Evolutionary conservation across 805 yeast genomes (phyloP).

Genomic region (Kodamaea lidongshanica): DNA sequence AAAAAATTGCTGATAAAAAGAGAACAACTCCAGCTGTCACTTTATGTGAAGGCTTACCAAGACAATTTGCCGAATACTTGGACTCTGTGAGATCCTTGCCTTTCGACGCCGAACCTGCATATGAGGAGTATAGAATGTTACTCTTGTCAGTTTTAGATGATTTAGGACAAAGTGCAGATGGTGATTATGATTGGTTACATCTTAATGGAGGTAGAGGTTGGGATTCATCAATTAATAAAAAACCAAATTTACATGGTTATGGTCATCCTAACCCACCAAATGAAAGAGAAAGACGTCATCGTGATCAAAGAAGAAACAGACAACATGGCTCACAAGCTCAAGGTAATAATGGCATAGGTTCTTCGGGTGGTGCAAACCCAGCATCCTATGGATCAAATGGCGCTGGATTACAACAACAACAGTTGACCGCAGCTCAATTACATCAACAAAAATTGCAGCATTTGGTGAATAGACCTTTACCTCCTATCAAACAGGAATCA

Average conservation of each 20-base stretch:
- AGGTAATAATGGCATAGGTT: slow-evolving; percentile 13
- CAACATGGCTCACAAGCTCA: slow-evolving; percentile 20
- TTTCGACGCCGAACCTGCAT: slow-evolving; percentile 78
- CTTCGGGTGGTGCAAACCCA: slow-evolving; percentile 6
- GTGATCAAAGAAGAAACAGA: slow-evolving; percentile 41
- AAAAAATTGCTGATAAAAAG: slow-evolving; percentile 77
- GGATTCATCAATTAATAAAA: slow-evolving; percentile 69
- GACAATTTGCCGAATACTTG: slow-evolving; percentile 69
- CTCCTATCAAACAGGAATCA: slow-evolving; percentile 41
- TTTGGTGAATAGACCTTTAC: slow-evolving; percentile 43
- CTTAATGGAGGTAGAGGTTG: slow-evolving; percentile 76
- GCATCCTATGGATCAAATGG: slow-evolving; percentile 6
- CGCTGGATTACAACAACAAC: slow-evolving; percentile 23
- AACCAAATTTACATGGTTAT: slow-evolving; percentile 77
- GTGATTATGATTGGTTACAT: slow-evolving; percentile 75
- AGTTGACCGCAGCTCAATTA: slow-evolving; percentile 40
- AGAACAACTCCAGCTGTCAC: slow-evolving; percentile 61
- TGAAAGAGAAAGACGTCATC: slow-evolving; percentile 41
- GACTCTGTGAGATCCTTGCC: slow-evolving; percentile 60
- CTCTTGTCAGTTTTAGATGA: slow-evolving; percentile 55
- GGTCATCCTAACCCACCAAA: slow-evolving; percentile 63
- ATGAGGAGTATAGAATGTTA: slow-evolving; percentile 56
- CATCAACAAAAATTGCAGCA: slow-evolving; percentile 45
- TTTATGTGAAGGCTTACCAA: slow-evolving; percentile 59
- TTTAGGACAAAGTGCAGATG: slow-evolving; percentile 56